phyloP scores from a whole-genome alignment of 2,329 filamentous ascomycete species.

The Claviceps sp. region DNA sequence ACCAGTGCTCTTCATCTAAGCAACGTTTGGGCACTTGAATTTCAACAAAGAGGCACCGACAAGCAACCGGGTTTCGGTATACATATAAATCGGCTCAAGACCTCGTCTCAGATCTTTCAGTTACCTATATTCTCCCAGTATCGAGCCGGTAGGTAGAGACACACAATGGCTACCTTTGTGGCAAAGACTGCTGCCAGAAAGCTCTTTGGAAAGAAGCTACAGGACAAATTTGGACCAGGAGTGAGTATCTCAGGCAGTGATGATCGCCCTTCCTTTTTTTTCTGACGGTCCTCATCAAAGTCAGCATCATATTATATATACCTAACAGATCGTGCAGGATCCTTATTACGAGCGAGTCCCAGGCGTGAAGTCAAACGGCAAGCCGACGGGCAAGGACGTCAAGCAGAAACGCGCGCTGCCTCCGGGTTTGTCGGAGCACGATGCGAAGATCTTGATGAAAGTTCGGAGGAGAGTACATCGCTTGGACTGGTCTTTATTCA shows the following conservation, averaged over 20 bases:
- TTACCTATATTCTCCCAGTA: neutral
- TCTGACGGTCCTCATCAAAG: neutral
- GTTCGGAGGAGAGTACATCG: constrained; percentile 77
- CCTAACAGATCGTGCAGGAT: constrained; percentile 44
- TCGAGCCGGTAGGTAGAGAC: neutral
- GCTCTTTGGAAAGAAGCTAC: constrained; percentile 40
- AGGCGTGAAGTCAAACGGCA: constrained; percentile 54
- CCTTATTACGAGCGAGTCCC: constrained; percentile 79
- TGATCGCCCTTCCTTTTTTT: neutral
- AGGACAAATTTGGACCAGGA: constrained; percentile 46
- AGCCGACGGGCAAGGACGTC: constrained; percentile 57
- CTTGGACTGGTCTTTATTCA: constrained; percentile 76
- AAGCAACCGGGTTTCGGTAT: neutral
- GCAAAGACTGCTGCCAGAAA: constrained; percentile 43
- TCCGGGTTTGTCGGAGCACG: constrained; percentile 68
- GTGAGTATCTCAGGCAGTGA: constrained; percentile 19
- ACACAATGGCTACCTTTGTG: constrained; percentile 37
- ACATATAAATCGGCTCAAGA: neutral
- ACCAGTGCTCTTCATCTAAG: neutral
- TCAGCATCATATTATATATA: neutral
- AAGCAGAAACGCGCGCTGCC: constrained; percentile 78
- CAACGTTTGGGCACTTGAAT: neutral
- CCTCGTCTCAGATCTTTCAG: neutral
- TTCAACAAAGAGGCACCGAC: neutral
- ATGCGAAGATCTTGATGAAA: constrained; percentile 69